Base-by-base conservation (phyloP, 202 grass and related monocot genomes). In the Zizania palustris region DNA sequence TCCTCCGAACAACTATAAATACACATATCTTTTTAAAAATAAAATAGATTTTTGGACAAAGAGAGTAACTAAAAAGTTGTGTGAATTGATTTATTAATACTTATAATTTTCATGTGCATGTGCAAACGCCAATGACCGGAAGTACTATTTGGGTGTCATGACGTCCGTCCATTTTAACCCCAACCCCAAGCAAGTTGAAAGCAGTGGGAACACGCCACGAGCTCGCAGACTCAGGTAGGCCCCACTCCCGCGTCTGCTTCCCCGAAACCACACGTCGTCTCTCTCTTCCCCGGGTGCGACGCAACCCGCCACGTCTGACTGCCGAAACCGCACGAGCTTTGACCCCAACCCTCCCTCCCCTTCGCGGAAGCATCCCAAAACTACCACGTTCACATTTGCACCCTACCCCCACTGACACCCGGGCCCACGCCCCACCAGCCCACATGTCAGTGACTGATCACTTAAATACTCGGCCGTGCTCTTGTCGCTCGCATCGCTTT, bases 271-370 rank as follows among this genome's bases (percentile, higher is more conserved):
- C n/a, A 56, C 38, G 70, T 74, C 70, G 80, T 55, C 7, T 16
- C 16, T 12, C 9, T 0, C 45, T 5, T 50, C 22, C 14, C 28
- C 45, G 3, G 9, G 28, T 2, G 28, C 28, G 28, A 28, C 0
- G 35, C 50, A 7, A 38, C n/a, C 83, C 83, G 69, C 83, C 83
- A 9, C 36, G 50, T 14, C 44, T 74, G 76, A 80, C 76, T 8
- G 11, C 76, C 80, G 69, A 62, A 85, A 51, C 66, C 51, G 60
- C 86, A 88, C 86, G 82, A 88, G 82, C 72, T 85, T 72, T 88
- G 76, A 88, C 86, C 4, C 11, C n/a, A 13, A 19, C 2, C 2
- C 28, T 40, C 5, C 64, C 64, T 43, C 65, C 44, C 8, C 14
- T 85, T 85, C 86, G 48, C 6, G 11, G 86, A 88, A 88, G 60